Base-by-base conservation (phyloP, 106 monocot genomes). In the Allium sativum region DNA sequence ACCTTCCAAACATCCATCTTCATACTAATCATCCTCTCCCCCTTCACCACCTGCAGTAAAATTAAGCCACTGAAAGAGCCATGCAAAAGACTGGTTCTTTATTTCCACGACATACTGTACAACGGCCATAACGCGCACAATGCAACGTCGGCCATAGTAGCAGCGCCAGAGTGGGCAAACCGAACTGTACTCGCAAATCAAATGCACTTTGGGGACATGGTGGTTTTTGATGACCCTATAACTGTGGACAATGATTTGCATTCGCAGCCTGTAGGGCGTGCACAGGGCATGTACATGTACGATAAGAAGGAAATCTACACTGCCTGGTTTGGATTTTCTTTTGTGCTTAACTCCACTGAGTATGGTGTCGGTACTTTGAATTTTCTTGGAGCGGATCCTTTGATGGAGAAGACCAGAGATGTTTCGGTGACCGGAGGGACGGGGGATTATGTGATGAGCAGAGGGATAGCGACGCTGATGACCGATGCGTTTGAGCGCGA, bases 401-500 rank as follows among this genome's bases (percentile, higher is more conserved):
- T 80, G 42, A 64, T 77, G 80, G 68, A 77, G 55, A 64, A 69
- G 68, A 78, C 74, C 6, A 73, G 84, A 68, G 74, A 76, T 3
- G 31, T 84, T 0, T 73, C 84, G 11, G 84, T 80, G 44, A 56
- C 72, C 11, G 84, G 84, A 14, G 84, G 84, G 3, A 84, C 79
- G 0, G 84, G 84, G 10, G 80, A 85, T 40, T 85, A 80, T 77
- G 77, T 85, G 73, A 74, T 85, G 84, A n/a, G 62, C 0, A 44
- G 84, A 13, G 81, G 84, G 47, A 43, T 80, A 9, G 84, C 80
- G 7, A 84, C 79, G 44, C 10, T 84, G 17, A 52, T 12, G 14
- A 80, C 84, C 6, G 80, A 77, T 45, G 76, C 84, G 1, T 67
- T 71, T n/a, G 84, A 84, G 53, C 76, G 80, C 3, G 64, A 65